These are phyloP conservation scores for Chamaenerion angustifolium DNA, from an alignment of 345 rosid genomes.

Conservation along the genomic window DNA sequence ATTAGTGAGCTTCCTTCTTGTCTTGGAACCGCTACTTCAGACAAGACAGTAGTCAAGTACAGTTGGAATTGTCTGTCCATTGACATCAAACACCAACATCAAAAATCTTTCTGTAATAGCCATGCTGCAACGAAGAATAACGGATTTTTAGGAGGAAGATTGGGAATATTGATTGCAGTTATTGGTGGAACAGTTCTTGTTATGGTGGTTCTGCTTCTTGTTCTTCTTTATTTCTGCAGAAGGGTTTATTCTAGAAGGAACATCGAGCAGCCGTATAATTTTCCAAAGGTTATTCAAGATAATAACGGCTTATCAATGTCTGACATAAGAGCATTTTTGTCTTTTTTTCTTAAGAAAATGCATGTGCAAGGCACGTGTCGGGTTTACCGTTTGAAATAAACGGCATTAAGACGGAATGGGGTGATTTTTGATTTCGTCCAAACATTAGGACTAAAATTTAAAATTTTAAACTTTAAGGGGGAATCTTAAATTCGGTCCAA, in stretches of 20 bases:
- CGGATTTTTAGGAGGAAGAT: slow-evolving; percentile 25
- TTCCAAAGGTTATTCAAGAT: slow-evolving; percentile 47
- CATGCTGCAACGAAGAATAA: slow-evolving; percentile 18
- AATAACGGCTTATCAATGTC: slow-evolving; percentile 47
- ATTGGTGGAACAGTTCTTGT: slow-evolving; percentile 44
- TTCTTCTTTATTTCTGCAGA: slow-evolving; percentile 26
- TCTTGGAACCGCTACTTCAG: slow-evolving; percentile 36
- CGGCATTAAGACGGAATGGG: too few relatives aligned
- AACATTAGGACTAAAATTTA: too few relatives aligned
- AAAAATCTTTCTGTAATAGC: slow-evolving; percentile 38
- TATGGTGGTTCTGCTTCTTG: slow-evolving; percentile 32
- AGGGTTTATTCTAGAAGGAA: slow-evolving; percentile 24
- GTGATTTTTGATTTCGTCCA: too few relatives aligned
- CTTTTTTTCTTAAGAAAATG: too few relatives aligned
- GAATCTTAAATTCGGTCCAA: too few relatives aligned
- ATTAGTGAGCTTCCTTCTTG: slow-evolving; percentile 68
- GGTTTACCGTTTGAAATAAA: too few relatives aligned
- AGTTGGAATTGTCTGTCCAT: slow-evolving; percentile 67
- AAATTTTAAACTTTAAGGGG: too few relatives aligned
- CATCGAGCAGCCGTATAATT: slow-evolving; percentile 28
- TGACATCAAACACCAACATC: slow-evolving; percentile 41
- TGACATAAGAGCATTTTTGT: too few relatives aligned
- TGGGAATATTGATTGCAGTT: slow-evolving; percentile 30
- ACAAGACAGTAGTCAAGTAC: slow-evolving; percentile 43
- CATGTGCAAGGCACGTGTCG: too few relatives aligned